These are phyloP conservation scores for Pseudozyma sp. DNA, from an alignment of 1,284 basidiomycete species.

Conservation along the genomic window DNA sequence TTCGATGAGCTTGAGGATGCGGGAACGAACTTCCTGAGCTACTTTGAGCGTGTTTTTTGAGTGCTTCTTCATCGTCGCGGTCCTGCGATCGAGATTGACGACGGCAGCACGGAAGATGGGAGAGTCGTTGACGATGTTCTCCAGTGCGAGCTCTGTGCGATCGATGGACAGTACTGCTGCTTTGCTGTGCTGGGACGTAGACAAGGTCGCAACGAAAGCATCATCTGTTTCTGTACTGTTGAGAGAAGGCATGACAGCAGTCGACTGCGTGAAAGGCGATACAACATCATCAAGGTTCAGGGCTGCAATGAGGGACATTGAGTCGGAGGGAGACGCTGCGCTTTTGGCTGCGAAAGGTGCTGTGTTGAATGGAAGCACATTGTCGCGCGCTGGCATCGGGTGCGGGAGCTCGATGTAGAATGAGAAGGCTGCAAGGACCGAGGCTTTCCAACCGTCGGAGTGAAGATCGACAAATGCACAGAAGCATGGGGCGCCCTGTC, in stretches of 20 bases:
- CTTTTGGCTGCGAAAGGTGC: neutral
- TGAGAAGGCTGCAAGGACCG: constrained; percentile 29
- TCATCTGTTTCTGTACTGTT: neutral
- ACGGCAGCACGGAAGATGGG: constrained; percentile 60
- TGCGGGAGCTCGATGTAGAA: constrained; percentile 34
- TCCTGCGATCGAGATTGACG: constrained; percentile 53
- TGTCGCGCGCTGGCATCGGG: constrained; percentile 1
- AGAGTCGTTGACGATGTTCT: constrained; percentile 49
- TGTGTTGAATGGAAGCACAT: neutral
- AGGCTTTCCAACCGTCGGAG: constrained; percentile 10
- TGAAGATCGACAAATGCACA: constrained; percentile 51
- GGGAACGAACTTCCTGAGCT: constrained; percentile 27
- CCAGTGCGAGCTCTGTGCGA: constrained; percentile 53
- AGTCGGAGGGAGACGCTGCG: constrained; percentile 24
- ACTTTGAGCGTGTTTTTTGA: constrained; percentile 46
- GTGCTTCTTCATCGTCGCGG: constrained; percentile 43
- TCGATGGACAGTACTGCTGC: constrained; percentile 22
- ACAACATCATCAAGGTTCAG: constrained; percentile 23
- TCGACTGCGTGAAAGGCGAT: neutral
- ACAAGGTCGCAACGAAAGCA: neutral
- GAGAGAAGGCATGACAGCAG: neutral
- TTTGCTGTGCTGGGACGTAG: neutral
- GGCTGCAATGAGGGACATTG: constrained; percentile 34
- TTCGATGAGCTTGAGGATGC: constrained; percentile 30
- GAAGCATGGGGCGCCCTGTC: constrained; percentile 23